Conservation (phyloP, 768 basidiomycete genomes). For the Auriscalpium vulgare region DNA sequence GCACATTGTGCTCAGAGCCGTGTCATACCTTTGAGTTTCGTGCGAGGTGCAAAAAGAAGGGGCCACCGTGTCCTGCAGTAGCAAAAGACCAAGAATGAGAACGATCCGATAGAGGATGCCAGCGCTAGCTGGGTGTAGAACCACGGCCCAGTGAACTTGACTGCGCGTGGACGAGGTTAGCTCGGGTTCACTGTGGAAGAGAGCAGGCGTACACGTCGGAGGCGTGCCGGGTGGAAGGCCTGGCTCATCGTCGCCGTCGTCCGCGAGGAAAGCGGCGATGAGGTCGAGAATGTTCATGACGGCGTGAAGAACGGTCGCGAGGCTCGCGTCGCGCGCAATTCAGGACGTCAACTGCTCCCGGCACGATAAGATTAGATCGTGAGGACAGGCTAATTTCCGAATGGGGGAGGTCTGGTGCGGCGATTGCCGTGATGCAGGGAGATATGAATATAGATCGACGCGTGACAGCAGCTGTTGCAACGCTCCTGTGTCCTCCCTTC, state of each 20-base stretch:
- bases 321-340: no score
- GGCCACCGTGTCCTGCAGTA: slow-evolving; percentile 86
- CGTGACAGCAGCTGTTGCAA: neutral
- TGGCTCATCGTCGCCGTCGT: slow-evolving; percentile 31
- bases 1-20: neutral
- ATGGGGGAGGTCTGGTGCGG: no score
- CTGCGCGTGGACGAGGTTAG: slow-evolving; percentile 28
- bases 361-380: no score
- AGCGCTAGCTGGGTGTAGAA: slow-evolving; percentile 84
- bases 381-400: no score
- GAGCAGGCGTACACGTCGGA: slow-evolving; percentile 44
- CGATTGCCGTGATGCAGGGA: no score
- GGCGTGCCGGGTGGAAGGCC: slow-evolving; percentile 55
- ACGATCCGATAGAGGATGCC: slow-evolving; percentile 67
- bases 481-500: neutral
- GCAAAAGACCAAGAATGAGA: slow-evolving; percentile 82
- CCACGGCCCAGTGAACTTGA: slow-evolving; percentile 89
- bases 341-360: no score
- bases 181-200: neutral
- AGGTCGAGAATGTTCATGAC: neutral
- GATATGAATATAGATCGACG: no score
- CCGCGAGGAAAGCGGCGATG: neutral
- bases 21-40: slow-evolving; percentile 82
- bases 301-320: no score
- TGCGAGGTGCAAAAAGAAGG: slow-evolving; percentile 84